Evolutionary conservation across 1,284 basidiomycete species (phyloP).

Genomic region (Sparassis latifolia): DNA sequence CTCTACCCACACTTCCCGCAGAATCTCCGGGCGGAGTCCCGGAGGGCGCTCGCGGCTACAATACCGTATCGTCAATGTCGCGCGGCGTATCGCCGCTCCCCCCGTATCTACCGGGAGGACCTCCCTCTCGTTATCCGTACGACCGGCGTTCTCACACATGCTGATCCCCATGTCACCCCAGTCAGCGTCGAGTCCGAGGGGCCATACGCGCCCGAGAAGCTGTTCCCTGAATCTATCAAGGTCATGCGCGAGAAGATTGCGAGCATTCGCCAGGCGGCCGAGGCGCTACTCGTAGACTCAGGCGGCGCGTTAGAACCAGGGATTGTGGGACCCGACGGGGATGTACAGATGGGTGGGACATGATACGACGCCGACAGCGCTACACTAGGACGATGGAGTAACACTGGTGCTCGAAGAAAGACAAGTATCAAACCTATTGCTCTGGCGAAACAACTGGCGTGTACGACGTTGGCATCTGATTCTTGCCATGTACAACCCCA

Average conservation of each 20-base stretch:
- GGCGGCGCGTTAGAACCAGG: constrained; percentile 9
- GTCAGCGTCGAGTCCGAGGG: constrained; percentile 91
- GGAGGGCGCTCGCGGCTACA: no score
- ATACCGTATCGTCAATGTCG: no score
- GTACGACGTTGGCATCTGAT: no score
- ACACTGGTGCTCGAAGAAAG: no score
- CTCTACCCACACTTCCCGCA: neutral
- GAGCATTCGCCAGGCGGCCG: constrained; percentile 50
- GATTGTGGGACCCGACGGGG: constrained; percentile 20
- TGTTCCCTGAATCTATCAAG: constrained; percentile 80
- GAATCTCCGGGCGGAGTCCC: no score
- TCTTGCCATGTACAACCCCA: no score
- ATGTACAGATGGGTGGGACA: constrained; percentile 32
- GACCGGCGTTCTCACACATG: neutral
- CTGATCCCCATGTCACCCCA: constrained; percentile 24
- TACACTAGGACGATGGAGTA: no score
- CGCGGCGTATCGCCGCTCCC: neutral
- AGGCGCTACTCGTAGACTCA: constrained; percentile 39
- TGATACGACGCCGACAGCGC: neutral
- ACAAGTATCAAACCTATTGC: no score
- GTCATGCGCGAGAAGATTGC: constrained; percentile 83
- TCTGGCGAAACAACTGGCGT: no score
- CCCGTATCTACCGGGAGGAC: no score
- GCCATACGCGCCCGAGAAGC: constrained; percentile 77
- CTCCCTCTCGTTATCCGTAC: neutral